Percentiles rank a stretch among this genome's conserved stretches.
Evolutionary conservation across 2,329 filamentous ascomycete genomes (phyloP).

Genomic region (Colletotrichum sp.): DNA sequence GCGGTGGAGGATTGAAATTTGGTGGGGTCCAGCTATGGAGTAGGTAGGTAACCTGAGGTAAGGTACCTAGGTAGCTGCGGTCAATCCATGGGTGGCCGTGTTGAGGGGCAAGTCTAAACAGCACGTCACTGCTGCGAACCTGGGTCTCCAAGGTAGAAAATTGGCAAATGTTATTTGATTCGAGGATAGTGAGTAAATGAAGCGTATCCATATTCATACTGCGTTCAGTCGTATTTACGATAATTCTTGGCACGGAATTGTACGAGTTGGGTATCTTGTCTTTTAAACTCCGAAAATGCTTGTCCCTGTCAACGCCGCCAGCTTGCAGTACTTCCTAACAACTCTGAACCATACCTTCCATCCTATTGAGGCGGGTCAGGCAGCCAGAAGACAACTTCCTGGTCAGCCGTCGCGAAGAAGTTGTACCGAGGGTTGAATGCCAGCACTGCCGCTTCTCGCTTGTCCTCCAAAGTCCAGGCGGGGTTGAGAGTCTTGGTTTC

Average conservation of each 20-base stretch:
- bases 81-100: background rate
- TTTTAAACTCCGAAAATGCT: conserved; percentile 12
- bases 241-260: background rate
- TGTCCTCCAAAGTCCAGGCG: conserved; percentile 67
- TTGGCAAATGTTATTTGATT: background rate
- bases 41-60: background rate
- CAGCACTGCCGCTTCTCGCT: conserved; percentile 74
- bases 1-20: conserved; percentile 5
- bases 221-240: background rate
- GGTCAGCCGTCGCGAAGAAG: conserved; percentile 88
- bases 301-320: background rate
- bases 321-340: background rate
- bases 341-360: background rate
- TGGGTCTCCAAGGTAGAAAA: background rate
- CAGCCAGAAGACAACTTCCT: conserved; percentile 80
- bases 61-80: background rate
- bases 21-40: background rate
- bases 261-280: conserved; percentile 8
- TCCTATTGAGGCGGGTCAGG: conserved; percentile 66
- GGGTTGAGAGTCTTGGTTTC: conserved; percentile 68
- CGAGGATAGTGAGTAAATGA: background rate
- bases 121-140: background rate
- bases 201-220: background rate
- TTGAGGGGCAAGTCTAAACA: background rate
- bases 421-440: conserved; percentile 93